A percentile compares a stretch with the other conserved stretches of the same genome.
phyloP scores from a whole-genome alignment of 495 filamentous ascomycete species.

The Lepraria neglecta region DNA sequence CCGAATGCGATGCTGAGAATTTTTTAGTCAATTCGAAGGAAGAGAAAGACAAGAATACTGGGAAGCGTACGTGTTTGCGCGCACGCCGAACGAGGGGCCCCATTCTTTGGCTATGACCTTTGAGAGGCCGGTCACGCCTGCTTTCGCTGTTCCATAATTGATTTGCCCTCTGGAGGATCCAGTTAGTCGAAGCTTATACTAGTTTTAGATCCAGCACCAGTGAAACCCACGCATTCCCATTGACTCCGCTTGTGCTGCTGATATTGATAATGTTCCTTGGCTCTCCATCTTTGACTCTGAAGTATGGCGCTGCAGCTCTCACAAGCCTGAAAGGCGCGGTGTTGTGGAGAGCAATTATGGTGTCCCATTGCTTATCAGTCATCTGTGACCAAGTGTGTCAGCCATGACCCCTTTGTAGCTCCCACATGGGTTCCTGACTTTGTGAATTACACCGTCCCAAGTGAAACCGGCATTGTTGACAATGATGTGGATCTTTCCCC shows the following conservation, averaged over 20 bases:
- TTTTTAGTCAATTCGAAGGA: neutral
- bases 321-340: conserved; percentile 79
- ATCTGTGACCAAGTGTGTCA: conserved; percentile 37
- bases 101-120: conserved; percentile 90
- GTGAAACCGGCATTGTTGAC: conserved; percentile 88
- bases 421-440: conserved; percentile 28
- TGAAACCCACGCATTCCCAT: conserved; percentile 63
- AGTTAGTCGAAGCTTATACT: neutral
- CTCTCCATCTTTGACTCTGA: conserved; percentile 77
- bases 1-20: conserved; percentile 59
- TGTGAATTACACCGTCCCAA: conserved; percentile 87
- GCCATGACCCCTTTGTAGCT: conserved; percentile 26
- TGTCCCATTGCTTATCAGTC: conserved; percentile 87
- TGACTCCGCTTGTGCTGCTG: conserved; percentile 66
- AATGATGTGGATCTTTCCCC: conserved; percentile 80
- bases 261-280: conserved; percentile 76
- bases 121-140: conserved; percentile 69
- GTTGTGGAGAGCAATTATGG: conserved; percentile 71
- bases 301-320: conserved; percentile 72
- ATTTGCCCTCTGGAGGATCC: conserved; percentile 55
- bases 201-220: neutral
- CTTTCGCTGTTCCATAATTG: conserved; percentile 80
- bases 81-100: conserved; percentile 76
- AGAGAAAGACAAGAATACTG: neutral
- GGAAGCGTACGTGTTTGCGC: conserved; percentile 56